phyloP scores from a whole-genome alignment of 2,329 filamentous ascomycete genomes.

The Xylariaceae sp. region DNA sequence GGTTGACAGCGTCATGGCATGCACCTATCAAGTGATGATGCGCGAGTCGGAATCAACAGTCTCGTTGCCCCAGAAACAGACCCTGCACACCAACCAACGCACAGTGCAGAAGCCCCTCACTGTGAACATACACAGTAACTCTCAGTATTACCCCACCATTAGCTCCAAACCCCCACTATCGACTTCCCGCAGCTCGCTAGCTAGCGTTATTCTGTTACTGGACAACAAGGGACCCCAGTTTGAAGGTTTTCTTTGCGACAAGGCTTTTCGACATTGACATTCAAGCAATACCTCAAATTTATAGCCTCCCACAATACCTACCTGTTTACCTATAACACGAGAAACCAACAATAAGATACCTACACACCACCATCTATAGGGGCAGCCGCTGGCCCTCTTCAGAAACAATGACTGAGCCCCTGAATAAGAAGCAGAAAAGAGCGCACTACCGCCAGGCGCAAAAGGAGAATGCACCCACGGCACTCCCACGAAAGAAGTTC shows the following conservation, averaged over 20 bases:
- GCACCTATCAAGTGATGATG: conserved; percentile 1
- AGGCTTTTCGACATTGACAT: too few relatives aligned
- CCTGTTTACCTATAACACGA: conserved; percentile 5
- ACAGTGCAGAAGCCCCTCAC: conserved; percentile 5
- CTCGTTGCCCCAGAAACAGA: conserved; percentile 19
- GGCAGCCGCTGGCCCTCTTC: too few relatives aligned
- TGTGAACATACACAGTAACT: too few relatives aligned
- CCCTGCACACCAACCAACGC: not conserved
- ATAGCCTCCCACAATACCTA: too few relatives aligned
- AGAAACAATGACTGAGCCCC: conserved; percentile 39
- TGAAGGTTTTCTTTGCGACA: not conserved
- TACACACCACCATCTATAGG: too few relatives aligned
- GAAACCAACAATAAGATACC: too few relatives aligned
- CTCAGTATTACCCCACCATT: conserved; percentile 8
- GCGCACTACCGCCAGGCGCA: conserved; percentile 57
- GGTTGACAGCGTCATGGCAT: too few relatives aligned
- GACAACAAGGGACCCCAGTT: too few relatives aligned
- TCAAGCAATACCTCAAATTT: too few relatives aligned
- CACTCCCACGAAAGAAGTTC: conserved; percentile 88
- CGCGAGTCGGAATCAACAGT: conserved; percentile 15
- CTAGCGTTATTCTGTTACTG: not conserved
- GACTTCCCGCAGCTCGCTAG: not conserved
- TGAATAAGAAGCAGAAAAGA: conserved; percentile 60
- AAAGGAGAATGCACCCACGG: conserved; percentile 46
- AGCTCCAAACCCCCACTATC: conserved; percentile 10